Percentiles rank a stretch among this genome's conserved stretches.
These are phyloP conservation scores for Hypocrella siamensis DNA, from an alignment of 2,329 filamentous ascomycete species.

Conservation along the genomic window DNA sequence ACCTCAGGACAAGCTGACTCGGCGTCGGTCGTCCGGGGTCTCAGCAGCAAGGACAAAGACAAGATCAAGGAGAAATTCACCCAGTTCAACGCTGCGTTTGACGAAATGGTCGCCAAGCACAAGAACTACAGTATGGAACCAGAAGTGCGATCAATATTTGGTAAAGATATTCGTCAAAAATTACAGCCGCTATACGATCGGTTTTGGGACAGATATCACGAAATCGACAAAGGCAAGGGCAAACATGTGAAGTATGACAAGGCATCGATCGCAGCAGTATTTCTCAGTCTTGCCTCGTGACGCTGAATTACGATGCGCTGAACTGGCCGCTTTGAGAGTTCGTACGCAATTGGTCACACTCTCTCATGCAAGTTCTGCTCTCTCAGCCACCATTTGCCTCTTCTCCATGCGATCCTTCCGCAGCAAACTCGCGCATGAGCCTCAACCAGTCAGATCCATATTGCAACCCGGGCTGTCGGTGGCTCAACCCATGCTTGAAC, in stretches of 20 bases:
- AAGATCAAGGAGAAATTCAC: conserved; percentile 93
- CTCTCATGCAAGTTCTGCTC: too few relatives aligned
- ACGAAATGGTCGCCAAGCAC: conserved; percentile 73
- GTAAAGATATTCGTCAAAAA: conserved; percentile 74
- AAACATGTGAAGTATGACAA: conserved; percentile 99
- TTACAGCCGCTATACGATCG: conserved; percentile 87
- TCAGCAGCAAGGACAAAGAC: conserved; percentile 86
- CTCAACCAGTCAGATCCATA: too few relatives aligned
- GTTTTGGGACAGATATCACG: conserved; percentile 95
- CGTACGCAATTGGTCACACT: too few relatives aligned
- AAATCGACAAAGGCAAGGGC: conserved; percentile 92
- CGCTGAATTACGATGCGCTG: background rate
- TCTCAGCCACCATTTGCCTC: too few relatives aligned
- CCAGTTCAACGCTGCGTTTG: conserved; percentile 78
- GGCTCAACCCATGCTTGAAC: too few relatives aligned
- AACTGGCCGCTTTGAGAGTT: conserved; percentile 35
- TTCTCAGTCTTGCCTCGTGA: conserved; percentile 30
- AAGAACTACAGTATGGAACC: conserved; percentile 78
- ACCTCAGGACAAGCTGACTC: conserved; percentile 64
- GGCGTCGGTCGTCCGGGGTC: conserved; percentile 64
- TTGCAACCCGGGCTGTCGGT: too few relatives aligned
- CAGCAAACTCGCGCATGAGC: too few relatives aligned
- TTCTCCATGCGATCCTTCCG: too few relatives aligned
- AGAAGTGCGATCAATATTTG: conserved; percentile 69
- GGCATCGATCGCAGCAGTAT: conserved; percentile 53